Percentiles rank a stretch among this genome's conserved stretches.
These are phyloP conservation scores for Penicillium hordei DNA, from an alignment of 2,329 filamentous ascomycete species.

Conservation along the genomic window DNA sequence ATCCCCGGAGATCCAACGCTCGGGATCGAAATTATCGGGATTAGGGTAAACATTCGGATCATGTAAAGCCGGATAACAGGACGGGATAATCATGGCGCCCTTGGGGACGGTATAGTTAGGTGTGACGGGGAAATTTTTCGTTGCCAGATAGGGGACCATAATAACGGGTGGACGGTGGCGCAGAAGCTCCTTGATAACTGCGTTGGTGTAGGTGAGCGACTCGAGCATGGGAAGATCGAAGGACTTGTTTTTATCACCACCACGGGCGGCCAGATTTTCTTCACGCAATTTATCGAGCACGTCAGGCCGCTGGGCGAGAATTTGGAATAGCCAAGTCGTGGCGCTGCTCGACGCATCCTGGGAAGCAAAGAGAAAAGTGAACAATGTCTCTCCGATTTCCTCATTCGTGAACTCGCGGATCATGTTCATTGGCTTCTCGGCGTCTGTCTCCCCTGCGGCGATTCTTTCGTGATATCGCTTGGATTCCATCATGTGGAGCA, in stretches of 20 bases:
- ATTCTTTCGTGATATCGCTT: conserved; percentile 70
- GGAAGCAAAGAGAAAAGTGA: conserved; percentile 56
- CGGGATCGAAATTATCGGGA: conserved; percentile 51
- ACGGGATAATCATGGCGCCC: conserved; percentile 52
- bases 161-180: conserved; percentile 56
- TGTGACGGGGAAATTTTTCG: conserved; percentile 50
- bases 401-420: conserved; percentile 53
- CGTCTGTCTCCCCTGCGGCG: conserved; percentile 62
- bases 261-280: conserved; percentile 49
- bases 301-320: conserved; percentile 53
- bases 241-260: conserved; percentile 43
- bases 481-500: conserved; percentile 77
- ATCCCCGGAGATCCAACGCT: conserved; percentile 55
- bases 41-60: conserved; percentile 51
- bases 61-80: conserved; percentile 54
- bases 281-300: conserved; percentile 48
- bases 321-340: conserved; percentile 55
- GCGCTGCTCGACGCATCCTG: conserved; percentile 56
- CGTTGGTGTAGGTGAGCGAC: conserved; percentile 53
- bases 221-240: conserved; percentile 52
- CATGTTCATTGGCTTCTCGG: conserved; percentile 49
- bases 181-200: conserved; percentile 56
- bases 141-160: conserved; percentile 55
- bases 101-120: conserved; percentile 52
- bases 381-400: conserved; percentile 53